Conservation (phyloP, 2,329 filamentous ascomycete species). For the Gaeumannomyces sp. region DNA sequence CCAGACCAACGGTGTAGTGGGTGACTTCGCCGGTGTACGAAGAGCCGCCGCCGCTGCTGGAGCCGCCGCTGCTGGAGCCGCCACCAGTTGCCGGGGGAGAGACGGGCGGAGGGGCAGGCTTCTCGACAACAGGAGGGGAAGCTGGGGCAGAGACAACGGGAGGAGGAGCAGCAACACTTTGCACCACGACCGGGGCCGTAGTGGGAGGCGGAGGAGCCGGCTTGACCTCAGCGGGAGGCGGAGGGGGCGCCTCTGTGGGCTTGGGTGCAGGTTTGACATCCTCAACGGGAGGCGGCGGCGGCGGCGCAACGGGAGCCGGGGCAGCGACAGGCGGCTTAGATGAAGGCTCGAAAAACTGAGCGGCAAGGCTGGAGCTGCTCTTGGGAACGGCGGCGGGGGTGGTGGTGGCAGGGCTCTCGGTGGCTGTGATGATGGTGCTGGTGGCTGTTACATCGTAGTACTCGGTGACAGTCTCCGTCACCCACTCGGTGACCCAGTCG, state of each 20-base stretch:
- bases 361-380: conserved; percentile 13
- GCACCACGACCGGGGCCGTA: conserved; percentile 6
- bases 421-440: conserved; percentile 28
- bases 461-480: conserved; percentile 45
- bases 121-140: conserved; percentile 15
- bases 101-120: conserved; percentile 18
- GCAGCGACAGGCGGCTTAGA: conserved; percentile 9
- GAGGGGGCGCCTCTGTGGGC: conserved; percentile 5
- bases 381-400: conserved; percentile 18
- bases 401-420: conserved; percentile 17
- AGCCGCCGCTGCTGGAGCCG: conserved; percentile 14
- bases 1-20: conserved; percentile 64
- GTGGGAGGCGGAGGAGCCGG: neutral
- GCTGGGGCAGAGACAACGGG: neutral
- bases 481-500: conserved; percentile 39
- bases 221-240: conserved; percentile 1
- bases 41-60: conserved; percentile 20
- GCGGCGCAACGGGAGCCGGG: conserved; percentile 12
- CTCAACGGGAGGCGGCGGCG: conserved; percentile 14
- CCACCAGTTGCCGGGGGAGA: conserved; percentile 17
- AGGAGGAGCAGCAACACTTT: neutral
- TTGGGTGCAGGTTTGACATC: neutral
- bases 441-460: conserved; percentile 43
- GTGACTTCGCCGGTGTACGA: conserved; percentile 60
- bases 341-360: conserved; percentile 25